Base-by-base conservation (phyloP, 176 grass and related monocot species). In the Canna indica region DNA sequence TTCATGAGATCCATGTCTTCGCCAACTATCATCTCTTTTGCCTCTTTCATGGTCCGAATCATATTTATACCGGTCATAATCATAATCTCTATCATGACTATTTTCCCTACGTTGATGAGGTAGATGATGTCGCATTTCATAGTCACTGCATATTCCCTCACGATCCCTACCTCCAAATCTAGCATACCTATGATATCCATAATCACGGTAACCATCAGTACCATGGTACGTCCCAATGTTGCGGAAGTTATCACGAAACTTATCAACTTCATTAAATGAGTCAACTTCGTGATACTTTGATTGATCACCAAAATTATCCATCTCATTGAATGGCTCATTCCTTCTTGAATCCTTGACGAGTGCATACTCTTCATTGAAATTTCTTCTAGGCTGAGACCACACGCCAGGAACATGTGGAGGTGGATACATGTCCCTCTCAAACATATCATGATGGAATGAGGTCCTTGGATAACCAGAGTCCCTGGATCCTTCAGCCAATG, bases 341-440 rank as follows among this genome's bases (percentile, higher is more conserved):
- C 86, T 99, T 85, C 82, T 90, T 26, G 83, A 85, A 61, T 90
- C 82, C 76, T 83, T 94, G 45, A 77, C n/a, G 46, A 80, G 34
- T 73, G 81, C 73, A 81, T 84, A 86, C 78, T 86, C 86, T 26
- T 89, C 88, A 29, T 87, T 83, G 59, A 81, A 85, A 81, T 76
- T 86, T 84, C 92, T 88, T 84, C 82, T 80, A 76, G 75, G 84
- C 18, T 92, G 84, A 86, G 87, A 69, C 90, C 84, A 93, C 67
- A 85, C 84, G 45, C 66, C 76, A 36, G 76, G 76, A 73, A 36
- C 81, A 85, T 81, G 47, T 30, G 83, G 81, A 38, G 77, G 83
- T 69, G 73, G 81, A 81, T 89, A 89, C 73, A 88, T 63, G 76
- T 91, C 82, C 80, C 88, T 91, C 42, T 96, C 85, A 71, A 85